These are phyloP conservation scores for Hymenoscyphus fraxineus DNA, from an alignment of 2,329 filamentous ascomycete species.

Conservation along the genomic window DNA sequence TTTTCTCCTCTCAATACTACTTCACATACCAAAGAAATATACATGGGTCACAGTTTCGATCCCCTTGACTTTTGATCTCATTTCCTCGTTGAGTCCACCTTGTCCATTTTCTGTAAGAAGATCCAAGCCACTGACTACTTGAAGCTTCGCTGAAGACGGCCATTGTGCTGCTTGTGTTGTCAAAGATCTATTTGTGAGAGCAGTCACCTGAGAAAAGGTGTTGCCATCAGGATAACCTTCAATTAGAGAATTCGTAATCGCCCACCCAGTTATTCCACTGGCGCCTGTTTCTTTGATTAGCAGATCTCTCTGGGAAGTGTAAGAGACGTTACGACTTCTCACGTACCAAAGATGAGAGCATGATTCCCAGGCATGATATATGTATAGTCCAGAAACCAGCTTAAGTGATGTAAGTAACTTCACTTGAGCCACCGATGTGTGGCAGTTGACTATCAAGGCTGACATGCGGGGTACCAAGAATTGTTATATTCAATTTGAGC, in stretches of 20 bases:
- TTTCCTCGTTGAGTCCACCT: constrained; percentile 18
- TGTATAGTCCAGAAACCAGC: background rate
- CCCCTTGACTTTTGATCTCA: constrained; percentile 33
- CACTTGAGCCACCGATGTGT: background rate
- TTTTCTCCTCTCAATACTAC: background rate
- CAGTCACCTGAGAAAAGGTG: constrained; percentile 32
- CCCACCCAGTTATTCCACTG: constrained; percentile 36
- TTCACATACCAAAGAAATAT: constrained; percentile 35
- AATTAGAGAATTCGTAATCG: constrained; percentile 30
- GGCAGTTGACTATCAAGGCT: constrained; percentile 16
- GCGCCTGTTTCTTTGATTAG: constrained; percentile 21
- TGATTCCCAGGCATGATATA: constrained; percentile 17
- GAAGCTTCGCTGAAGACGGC: constrained; percentile 28
- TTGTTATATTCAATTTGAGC: background rate
- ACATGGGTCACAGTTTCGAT: constrained; percentile 41
- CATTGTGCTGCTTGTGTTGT: constrained; percentile 21
- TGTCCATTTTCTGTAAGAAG: constrained; percentile 37
- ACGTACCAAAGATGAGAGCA: constrained; percentile 32
- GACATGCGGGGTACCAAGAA: constrained; percentile 8
- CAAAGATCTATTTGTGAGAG: constrained; percentile 31
- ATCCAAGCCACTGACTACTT: constrained; percentile 38
- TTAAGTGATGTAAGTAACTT: background rate
- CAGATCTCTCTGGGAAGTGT: background rate
- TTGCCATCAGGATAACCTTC: constrained; percentile 31
- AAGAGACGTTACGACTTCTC: background rate